Conservation (phyloP, 805 yeast genomes). For the Yarrowia keelungensis region DNA sequence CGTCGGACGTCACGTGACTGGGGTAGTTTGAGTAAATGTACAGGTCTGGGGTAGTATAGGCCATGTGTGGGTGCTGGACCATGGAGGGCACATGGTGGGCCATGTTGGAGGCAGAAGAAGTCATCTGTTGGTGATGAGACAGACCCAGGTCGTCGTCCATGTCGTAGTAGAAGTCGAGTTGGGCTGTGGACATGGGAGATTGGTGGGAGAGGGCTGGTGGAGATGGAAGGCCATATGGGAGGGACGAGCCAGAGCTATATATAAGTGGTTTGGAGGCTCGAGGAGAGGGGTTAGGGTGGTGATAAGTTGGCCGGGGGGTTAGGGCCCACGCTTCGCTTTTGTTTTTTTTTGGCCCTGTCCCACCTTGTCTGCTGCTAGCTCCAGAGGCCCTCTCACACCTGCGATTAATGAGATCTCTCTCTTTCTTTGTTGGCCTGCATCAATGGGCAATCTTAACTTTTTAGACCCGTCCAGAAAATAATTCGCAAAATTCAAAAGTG, state of each 20-base stretch:
- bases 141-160: constrained; percentile 24
- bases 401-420: constrained; percentile 8
- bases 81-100: not conserved
- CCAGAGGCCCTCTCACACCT: too few relatives aligned
- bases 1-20: constrained; percentile 4
- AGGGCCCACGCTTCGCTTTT: not conserved
- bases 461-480: not conserved
- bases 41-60: constrained; percentile 17
- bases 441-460: constrained; percentile 25
- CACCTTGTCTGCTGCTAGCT: too few relatives aligned
- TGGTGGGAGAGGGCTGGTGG: not conserved
- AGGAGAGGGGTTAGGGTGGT: constrained; percentile 37
- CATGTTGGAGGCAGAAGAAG: too few relatives aligned
- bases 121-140: not conserved
- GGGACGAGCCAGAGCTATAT: not conserved
- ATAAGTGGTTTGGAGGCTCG: not conserved
- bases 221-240: not conserved
- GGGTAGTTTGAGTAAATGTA: constrained; percentile 17
- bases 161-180: constrained; percentile 29
- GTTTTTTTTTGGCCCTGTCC: not conserved
- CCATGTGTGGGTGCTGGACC: not conserved
- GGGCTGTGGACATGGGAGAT: constrained; percentile 5
- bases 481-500: constrained; percentile 20
- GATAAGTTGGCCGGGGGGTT: constrained; percentile 5
- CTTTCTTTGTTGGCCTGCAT: constrained; percentile 14